Evolutionary conservation across 345 rosid species (phyloP), one percentile per base, ranked within the genome.

Genomic region (Toxicodendron radicans): DNA sequence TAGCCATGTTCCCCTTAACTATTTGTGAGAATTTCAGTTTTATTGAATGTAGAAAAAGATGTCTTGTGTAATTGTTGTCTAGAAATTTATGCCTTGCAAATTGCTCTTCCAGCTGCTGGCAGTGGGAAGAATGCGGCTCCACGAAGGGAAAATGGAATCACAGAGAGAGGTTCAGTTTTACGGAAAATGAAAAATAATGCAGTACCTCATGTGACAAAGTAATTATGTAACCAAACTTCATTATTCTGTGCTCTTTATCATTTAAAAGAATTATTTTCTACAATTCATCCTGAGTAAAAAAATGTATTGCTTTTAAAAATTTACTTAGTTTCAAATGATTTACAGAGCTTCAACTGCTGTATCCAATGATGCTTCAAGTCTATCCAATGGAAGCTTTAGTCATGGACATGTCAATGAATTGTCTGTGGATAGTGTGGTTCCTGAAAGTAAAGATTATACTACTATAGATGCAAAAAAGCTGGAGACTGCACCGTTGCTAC

Each of bases 131-230:
- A 59, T 83, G 77, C 80, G 17, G 72, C 82, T 77, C 12, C 80
- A 54, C 83, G 80, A 68, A 86, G 91, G 84, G 99, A 84, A 52
- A 92, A 78, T 82, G 91, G 89, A 72, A 74, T 62, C n/a, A 35
- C 64, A 48, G 84, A 81, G 54, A 80, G 89, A 78, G 85, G 83
- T 62, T 76, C 75, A 64, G 60, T 74, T 66, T 62, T 68, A 20
- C 87, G 68, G 77, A 86, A 80, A 85, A 78, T 70, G 41, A 88
- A 83, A 73, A 79, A 73, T 73, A 59, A 53, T 56, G 51, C 84
- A 46, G 75, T 64, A 57, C 57, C 80, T 73, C 83, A 70, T 70
- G 81, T 46, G 60, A 78, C 68, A 49, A 89, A 80, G 98, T 94
- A 88, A 70, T 75, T 64, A 41, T 63, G 17, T 73, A 58, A 46